These are phyloP conservation scores for Diutina rugosa DNA, from an alignment of 1,139 yeast genomes.

Conservation along the genomic window DNA sequence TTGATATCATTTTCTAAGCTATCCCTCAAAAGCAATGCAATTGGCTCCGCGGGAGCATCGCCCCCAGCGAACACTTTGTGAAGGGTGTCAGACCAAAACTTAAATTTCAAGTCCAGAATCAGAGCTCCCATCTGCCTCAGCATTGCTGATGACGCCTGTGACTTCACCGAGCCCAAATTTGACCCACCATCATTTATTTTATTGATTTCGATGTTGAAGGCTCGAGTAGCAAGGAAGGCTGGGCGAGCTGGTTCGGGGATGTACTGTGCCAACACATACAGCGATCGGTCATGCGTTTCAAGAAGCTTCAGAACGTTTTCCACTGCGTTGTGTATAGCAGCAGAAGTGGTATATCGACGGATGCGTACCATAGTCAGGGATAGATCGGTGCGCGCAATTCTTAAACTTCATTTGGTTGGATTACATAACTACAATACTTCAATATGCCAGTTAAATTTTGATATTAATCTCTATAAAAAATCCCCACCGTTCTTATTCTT, in stretches of 20 bases:
- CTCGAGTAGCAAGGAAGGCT: constrained; percentile 54
- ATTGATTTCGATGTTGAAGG: constrained; percentile 57
- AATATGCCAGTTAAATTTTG: no score
- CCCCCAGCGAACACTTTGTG: constrained; percentile 26
- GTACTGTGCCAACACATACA: constrained; percentile 55
- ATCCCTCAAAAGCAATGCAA: constrained; percentile 43
- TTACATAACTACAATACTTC: no score
- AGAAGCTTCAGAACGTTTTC: constrained; percentile 29
- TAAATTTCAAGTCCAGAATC: constrained; percentile 41
- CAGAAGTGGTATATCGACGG: not conserved
- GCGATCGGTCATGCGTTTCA: constrained; percentile 46
- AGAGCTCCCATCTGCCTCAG: constrained; percentile 26
- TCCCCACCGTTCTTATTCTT: constrained; percentile 5
- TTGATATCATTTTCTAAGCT: constrained; percentile 36
- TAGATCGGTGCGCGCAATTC: not conserved
- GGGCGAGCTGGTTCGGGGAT: constrained; percentile 57
- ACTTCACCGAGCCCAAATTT: constrained; percentile 18
- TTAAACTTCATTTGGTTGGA: no score
- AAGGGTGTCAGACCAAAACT: constrained; percentile 48
- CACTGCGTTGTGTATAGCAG: constrained; percentile 20
- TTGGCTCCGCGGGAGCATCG: constrained; percentile 49
- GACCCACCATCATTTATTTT: constrained; percentile 39
- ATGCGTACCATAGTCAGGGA: not conserved
- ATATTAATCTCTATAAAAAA: not conserved
- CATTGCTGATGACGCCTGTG: constrained; percentile 18